Base-by-base conservation (phyloP, 1,284 basidiomycete species). In the Puccinia hordei region DNA sequence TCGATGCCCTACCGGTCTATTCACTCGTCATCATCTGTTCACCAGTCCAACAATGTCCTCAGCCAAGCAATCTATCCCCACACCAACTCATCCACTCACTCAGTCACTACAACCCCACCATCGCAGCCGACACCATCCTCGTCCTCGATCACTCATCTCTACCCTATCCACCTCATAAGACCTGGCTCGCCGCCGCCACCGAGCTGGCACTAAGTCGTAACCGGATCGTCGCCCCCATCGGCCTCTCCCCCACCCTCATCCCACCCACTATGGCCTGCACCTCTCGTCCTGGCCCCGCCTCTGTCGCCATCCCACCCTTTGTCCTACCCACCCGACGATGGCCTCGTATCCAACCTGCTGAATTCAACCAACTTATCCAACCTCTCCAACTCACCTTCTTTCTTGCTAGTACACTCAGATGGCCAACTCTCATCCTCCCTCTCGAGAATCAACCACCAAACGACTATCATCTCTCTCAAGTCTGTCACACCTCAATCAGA, bases 391-490 rank as follows among this genome's bases (percentile, higher is more conserved):
- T 72, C 33, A 8, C 46, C 46, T 53, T 72, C 69, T 19, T 53
- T 35, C 53, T 72, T 1, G 53, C 46, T 19, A 72, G 19, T 1
- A 51, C 24, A 10, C 53, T 72, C 49, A 55, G 17, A 53, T 72
- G 46, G 49, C 49, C 46, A 15, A 33, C 69, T 5, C 53, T 72
- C 46, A n/a, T 72, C 41, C 27, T 53, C 46, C 53, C 53, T 12
- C 69, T 55, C 49, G 3, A 72, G 15, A 51, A 72, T 15, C 44
- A 27, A 1, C n/a, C 33, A 15, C 33, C 46, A 30, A 22, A 66
- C 35, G 24, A 66, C 30, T 19, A 66, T 22, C n/a, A 66, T 66
- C 22, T 66, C 63, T 44, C 69, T 12, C 22, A 72, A 72, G 53
- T 72, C 24, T 72, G 69, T 19, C 69, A 72, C 33, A 17, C 53